Evolutionary conservation across 306 rosid genomes (phyloP).

Genomic region (Delonix regia): DNA sequence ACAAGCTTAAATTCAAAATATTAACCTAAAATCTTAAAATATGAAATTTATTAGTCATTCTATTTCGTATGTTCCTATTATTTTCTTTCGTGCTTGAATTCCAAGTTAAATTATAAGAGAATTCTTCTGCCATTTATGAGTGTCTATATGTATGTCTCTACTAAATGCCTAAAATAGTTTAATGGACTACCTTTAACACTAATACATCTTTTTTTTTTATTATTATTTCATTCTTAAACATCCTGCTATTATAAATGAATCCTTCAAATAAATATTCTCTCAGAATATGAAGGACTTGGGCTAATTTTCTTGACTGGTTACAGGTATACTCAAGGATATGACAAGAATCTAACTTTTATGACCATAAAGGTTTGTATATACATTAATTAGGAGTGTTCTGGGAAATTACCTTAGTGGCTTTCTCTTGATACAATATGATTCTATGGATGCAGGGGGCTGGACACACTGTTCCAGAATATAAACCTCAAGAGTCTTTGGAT

Average conservation of each 20-base stretch:
- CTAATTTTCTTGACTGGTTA: constrained; percentile 26
- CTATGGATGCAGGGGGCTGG: constrained; percentile 79
- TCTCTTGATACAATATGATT: constrained; percentile 22
- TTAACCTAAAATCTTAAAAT: not conserved
- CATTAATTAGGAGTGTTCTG: not conserved
- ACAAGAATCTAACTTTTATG: constrained; percentile 68
- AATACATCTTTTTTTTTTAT: too few species aligned
- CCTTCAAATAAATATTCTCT: not conserved
- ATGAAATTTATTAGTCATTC: not conserved
- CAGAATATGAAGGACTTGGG: not conserved
- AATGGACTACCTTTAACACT: too few species aligned
- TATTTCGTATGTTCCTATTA: too few species aligned
- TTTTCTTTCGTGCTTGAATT: too few species aligned
- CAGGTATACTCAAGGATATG: constrained; percentile 83
- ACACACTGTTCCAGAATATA: constrained; percentile 94
- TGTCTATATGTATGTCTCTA: too few species aligned
- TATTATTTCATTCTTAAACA: too few species aligned
- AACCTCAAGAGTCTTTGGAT: constrained; percentile 80
- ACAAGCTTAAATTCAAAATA: not conserved
- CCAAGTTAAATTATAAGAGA: too few species aligned
- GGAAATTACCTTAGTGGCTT: not conserved
- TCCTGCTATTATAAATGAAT: not conserved
- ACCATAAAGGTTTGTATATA: constrained; percentile 69
- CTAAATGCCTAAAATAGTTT: too few species aligned
- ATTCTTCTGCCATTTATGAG: too few species aligned